Evolutionary conservation across 1,284 basidiomycete genomes (phyloP).

Genomic region (Cutaneotrichosporon cutaneum): DNA sequence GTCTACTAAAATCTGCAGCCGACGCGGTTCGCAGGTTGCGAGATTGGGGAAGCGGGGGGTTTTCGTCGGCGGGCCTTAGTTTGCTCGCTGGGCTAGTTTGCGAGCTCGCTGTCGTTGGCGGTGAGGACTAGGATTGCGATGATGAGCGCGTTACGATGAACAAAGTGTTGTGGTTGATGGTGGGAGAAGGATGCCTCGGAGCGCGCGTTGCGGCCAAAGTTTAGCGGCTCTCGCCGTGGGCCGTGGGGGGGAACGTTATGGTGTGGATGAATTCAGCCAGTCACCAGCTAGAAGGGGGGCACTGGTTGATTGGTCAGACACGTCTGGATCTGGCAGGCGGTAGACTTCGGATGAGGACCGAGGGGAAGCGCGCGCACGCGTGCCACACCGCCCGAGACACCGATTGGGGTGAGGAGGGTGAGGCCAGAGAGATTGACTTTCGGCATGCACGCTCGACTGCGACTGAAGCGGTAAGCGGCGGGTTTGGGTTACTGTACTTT

Average conservation of each 20-base stretch:
- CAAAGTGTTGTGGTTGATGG: neutral
- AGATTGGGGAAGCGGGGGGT: neutral
- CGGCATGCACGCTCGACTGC: too few relatives aligned
- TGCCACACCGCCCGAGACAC: neutral
- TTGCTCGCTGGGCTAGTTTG: neutral
- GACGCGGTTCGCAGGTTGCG: neutral
- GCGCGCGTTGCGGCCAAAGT: conserved; percentile 1
- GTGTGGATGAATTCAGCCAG: neutral
- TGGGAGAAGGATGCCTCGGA: neutral
- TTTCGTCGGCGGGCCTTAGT: neutral
- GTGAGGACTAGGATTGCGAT: neutral
- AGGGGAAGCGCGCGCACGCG: neutral
- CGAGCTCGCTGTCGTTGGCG: neutral
- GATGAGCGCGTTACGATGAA: neutral
- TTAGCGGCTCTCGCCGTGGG: neutral
- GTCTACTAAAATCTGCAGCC: neutral
- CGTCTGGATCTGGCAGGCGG: neutral
- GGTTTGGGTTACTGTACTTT: too few relatives aligned
- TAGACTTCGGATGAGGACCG: neutral
- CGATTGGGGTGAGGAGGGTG: neutral
- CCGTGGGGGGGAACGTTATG: neutral
- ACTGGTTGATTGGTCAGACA: neutral
- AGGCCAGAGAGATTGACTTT: too few relatives aligned
- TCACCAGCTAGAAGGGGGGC: neutral
- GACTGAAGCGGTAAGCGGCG: too few relatives aligned